Evolutionary conservation across 1,284 basidiomycete genomes (phyloP), one percentile per base, ranked within the genome.

Genomic region (Cryptococcus sp.): DNA sequence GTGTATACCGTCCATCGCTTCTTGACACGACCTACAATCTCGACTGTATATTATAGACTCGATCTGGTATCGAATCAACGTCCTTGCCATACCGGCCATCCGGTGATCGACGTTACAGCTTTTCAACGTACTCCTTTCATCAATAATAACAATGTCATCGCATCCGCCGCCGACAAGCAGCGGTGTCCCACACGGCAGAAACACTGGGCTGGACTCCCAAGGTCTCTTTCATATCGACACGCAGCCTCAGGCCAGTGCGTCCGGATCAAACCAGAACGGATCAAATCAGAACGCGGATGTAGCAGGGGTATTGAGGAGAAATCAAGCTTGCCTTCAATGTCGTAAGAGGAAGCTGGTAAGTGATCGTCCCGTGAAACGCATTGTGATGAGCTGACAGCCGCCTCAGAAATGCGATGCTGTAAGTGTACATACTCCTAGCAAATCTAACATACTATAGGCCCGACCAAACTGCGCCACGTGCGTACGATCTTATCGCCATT

Each of bases 401-500:
- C 41, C 10, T 22, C 64, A 75, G 75, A 77, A 77, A 74, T 77
- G 75, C 56, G 75, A 77, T 62, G 75, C 75, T 11, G 66, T 69
- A 55, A 38, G 64, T 51, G 8, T 20, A n/a, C 3, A 35, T 20
- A 13, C 39, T 44, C 27, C 5, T 25, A 47, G 19, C 16, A 16
- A n/a, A 10, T 44, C 59, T 64, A 22, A 65, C 22, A 31, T 8
- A 10, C 20, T 42, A 23, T 17, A 66, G 64, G 56, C 67, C 27
- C 63, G 74, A 47, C 77, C 77, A 1, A 71, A 78, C 46, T 79
- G 78, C 62, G 68, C 70, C 1, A 78, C 78, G 0, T 79, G 78
- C 54, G 66, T 77, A 1, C 56, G 77, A 45, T 76, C 74, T 5
- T 70, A 77, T 55, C 68, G 71, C 27, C 77, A 78, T 50, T 54